Conservation (phyloP, 345 rosid species). For the Populus nigra region DNA sequence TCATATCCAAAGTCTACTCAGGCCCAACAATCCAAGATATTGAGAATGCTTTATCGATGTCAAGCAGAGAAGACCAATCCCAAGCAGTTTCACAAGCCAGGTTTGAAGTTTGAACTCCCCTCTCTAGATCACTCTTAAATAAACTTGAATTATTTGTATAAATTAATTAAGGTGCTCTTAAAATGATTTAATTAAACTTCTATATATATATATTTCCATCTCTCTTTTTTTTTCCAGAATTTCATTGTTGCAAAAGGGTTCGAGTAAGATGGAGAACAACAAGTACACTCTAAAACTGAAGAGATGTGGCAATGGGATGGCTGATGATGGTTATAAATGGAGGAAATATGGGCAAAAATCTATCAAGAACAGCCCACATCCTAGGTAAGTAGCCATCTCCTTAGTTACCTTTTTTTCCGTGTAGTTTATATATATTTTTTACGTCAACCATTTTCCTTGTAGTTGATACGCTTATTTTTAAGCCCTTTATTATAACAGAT, state of each 20-base stretch:
- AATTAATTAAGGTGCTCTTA: too few relatives aligned
- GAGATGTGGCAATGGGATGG: constrained; percentile 49
- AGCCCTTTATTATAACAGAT: too few relatives aligned
- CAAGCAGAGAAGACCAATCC: constrained; percentile 20
- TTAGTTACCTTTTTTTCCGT: neutral
- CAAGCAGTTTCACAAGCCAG: constrained; percentile 32
- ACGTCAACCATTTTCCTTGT: too few relatives aligned
- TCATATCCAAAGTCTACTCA: constrained; percentile 43
- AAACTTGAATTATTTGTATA: neutral
- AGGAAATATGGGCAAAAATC: constrained; percentile 92
- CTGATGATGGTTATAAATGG: constrained; percentile 95
- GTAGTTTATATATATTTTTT: too few relatives aligned
- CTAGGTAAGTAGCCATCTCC: constrained; percentile 43
- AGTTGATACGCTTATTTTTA: neutral
- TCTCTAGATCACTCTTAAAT: neutral
- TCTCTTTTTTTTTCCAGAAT: constrained; percentile 6
- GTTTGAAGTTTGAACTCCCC: neutral
- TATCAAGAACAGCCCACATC: constrained; percentile 81
- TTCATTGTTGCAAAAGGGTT: constrained; percentile 34
- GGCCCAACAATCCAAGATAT: constrained; percentile 60
- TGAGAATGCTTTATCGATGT: constrained; percentile 40
- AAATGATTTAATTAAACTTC: neutral
- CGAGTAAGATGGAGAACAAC: constrained; percentile 46
- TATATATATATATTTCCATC: neutral
- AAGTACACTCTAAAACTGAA: constrained; percentile 71